These are phyloP conservation scores for Gracilaria gracilis DNA, from an alignment of 23 red algal genomes.

Conservation along the genomic window DNA sequence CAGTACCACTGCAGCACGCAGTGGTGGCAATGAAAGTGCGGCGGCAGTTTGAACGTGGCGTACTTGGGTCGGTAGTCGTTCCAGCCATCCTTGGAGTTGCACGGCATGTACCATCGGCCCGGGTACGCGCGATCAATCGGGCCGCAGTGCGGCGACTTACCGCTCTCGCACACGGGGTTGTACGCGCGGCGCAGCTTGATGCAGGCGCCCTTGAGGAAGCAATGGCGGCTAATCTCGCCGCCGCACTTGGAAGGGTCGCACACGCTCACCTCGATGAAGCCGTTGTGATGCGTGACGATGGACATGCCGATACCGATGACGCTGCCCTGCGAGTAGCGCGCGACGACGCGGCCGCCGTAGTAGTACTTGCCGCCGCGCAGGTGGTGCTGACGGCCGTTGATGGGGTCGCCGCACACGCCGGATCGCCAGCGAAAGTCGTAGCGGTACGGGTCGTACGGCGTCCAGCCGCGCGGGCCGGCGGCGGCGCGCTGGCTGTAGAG, in stretches of 20 bases:
- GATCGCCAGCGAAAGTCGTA: constrained; percentile 63
- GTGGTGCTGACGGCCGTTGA: constrained; percentile 35
- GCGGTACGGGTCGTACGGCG: constrained; percentile 45
- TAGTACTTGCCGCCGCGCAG: constrained; percentile 67
- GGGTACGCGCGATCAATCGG: constrained; percentile 66
- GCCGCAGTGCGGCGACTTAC: constrained; percentile 42
- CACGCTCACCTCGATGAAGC: constrained; percentile 56
- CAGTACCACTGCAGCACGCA: constrained; percentile 80
- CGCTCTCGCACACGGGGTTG: constrained; percentile 61
- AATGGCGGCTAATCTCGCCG: constrained; percentile 56
- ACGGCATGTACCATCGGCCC: constrained; percentile 76
- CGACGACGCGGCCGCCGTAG: constrained; percentile 36
- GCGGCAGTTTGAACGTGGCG: constrained; percentile 28
- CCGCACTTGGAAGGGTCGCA: constrained; percentile 71
- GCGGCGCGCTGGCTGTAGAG: constrained; percentile 20
- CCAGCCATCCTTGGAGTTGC: background rate
- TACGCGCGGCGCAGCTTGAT: constrained; percentile 34
- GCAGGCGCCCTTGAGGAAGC: constrained; percentile 66
- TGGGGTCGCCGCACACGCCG: constrained; percentile 68
- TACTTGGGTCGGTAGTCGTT: constrained; percentile 32
- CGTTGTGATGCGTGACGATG: constrained; percentile 74
- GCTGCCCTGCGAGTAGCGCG: constrained; percentile 43
- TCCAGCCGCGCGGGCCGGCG: constrained; percentile 57
- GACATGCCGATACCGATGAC: constrained; percentile 36
- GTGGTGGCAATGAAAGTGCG: constrained; percentile 53